phyloP scores from a whole-genome alignment of 768 basidiomycete genomes.

The Amanita muscaria region DNA sequence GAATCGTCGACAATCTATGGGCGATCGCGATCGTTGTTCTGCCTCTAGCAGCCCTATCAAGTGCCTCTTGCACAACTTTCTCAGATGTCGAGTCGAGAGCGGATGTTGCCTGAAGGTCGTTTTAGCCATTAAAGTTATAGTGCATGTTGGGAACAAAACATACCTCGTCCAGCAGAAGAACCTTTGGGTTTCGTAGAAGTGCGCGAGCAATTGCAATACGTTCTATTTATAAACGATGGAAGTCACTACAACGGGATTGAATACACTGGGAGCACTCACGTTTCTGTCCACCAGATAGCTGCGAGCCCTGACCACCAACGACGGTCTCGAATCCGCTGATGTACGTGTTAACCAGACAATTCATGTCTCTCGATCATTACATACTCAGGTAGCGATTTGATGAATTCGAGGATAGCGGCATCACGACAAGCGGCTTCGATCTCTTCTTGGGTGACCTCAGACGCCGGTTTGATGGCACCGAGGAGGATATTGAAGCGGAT shows the following conservation, averaged over 20 bases:
- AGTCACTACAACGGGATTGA: constrained; percentile 5
- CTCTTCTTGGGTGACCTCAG: constrained; percentile 79
- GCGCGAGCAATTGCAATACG: constrained; percentile 85
- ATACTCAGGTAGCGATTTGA: constrained; percentile 71
- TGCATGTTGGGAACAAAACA: constrained; percentile 9
- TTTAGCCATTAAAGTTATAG: too few relatives aligned
- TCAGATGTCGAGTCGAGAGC: constrained; percentile 89
- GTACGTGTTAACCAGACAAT: constrained; percentile 8
- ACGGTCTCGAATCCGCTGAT: constrained; percentile 81
- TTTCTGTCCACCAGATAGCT: constrained; percentile 85
- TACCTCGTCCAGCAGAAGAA: constrained; percentile 75
- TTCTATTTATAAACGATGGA: constrained; percentile 25
- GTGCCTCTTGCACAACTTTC: constrained; percentile 89
- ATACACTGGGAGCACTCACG: constrained; percentile 35
- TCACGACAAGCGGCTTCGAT: constrained; percentile 77
- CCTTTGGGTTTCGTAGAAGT: constrained; percentile 80
- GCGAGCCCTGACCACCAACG: constrained; percentile 85
- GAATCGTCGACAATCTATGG: constrained; percentile 87
- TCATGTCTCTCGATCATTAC: constrained; percentile 17
- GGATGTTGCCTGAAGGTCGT: constrained; percentile 57
- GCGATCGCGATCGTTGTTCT: constrained; percentile 94
- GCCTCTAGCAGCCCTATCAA: constrained; percentile 87
- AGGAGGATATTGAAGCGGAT: constrained; percentile 88
- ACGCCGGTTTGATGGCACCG: constrained; percentile 67
- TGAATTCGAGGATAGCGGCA: constrained; percentile 91